These are phyloP conservation scores for Ganoderma meredithae DNA, from an alignment of 1,284 basidiomycete genomes.

Conservation along the genomic window DNA sequence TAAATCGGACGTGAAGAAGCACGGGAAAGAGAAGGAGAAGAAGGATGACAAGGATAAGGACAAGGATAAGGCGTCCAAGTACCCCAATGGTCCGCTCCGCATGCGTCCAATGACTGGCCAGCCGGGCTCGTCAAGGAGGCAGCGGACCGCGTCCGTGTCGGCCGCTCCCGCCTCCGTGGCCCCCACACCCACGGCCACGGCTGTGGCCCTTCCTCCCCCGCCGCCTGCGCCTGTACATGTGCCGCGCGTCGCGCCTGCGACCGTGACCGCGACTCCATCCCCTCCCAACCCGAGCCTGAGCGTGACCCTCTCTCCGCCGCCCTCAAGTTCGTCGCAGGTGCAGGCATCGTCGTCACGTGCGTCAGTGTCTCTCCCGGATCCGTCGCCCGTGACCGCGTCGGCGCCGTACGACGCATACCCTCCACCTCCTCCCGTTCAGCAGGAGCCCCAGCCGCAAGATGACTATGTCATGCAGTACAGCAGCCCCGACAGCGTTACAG, in stretches of 20 bases:
- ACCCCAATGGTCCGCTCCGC: slow-evolving; percentile 38
- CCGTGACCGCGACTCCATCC: slow-evolving; percentile 18
- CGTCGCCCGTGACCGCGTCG: slow-evolving; percentile 20
- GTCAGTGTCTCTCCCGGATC: slow-evolving; percentile 22
- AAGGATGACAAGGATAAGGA: slow-evolving; percentile 32
- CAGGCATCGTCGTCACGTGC: slow-evolving; percentile 12
- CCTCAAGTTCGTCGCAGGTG: slow-evolving; percentile 10
- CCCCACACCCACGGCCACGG: slow-evolving; percentile 2
- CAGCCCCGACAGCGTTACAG: slow-evolving; percentile 30
- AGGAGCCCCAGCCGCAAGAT: slow-evolving; percentile 24
- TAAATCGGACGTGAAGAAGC: slow-evolving; percentile 34
- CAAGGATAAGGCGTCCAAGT: slow-evolving; percentile 26
- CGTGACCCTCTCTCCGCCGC: neutral
- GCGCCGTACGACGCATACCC: slow-evolving; percentile 27
- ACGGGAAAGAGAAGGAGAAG: slow-evolving; percentile 34
- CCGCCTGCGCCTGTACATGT: slow-evolving; percentile 11
- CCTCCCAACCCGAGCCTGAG: slow-evolving; percentile 12
- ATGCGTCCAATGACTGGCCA: slow-evolving; percentile 35
- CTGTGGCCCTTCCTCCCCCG: too few species aligned
- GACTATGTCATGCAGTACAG: slow-evolving; percentile 37
- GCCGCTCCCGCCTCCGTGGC: slow-evolving; percentile 16
- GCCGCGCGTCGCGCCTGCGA: slow-evolving; percentile 28
- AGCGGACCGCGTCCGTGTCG: slow-evolving; percentile 36
- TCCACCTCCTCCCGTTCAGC: slow-evolving; percentile 16
- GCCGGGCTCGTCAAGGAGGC: slow-evolving; percentile 26